phyloP scores from a whole-genome alignment of 495 filamentous ascomycete genomes.

The Aspergillus avenaceus region DNA sequence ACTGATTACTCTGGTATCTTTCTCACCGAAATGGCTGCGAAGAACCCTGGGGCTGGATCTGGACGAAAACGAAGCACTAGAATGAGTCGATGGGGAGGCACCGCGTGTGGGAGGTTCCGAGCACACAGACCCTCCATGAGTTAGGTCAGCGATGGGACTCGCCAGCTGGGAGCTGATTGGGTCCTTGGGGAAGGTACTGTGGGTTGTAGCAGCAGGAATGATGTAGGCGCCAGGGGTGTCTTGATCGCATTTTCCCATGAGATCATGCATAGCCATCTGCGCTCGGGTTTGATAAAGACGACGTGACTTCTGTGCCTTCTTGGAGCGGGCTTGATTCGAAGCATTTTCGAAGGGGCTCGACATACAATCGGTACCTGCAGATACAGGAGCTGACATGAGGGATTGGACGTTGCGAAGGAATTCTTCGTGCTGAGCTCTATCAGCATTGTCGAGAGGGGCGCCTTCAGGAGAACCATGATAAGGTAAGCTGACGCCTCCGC shows the following conservation, averaged over 20 bases:
- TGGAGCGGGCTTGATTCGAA: conserved; percentile 11
- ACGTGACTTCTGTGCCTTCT: conserved; percentile 16
- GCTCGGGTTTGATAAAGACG: conserved; percentile 20
- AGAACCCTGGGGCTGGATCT: conserved; percentile 11
- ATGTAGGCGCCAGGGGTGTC: conserved; percentile 8
- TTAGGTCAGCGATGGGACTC: conserved; percentile 10
- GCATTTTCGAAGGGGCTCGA: conserved; percentile 8
- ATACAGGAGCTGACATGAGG: conserved; percentile 13
- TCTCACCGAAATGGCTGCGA: conserved; percentile 10
- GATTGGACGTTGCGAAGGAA: conserved; percentile 16
- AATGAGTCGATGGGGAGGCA: conserved; percentile 16
- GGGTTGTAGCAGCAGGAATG: conserved; percentile 3
- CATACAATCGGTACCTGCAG: conserved; percentile 6
- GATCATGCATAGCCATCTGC: conserved; percentile 1
- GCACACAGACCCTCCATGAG: conserved; percentile 4
- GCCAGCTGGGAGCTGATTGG: conserved; percentile 9
- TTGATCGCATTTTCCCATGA: not conserved
- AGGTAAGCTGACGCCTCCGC: conserved; percentile 2
- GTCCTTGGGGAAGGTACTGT: conserved; percentile 11
- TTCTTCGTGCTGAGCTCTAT: conserved; percentile 12
- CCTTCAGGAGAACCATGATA: conserved; percentile 7
- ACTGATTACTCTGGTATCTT: not conserved
- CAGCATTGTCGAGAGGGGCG: conserved; percentile 2
- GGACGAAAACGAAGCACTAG: conserved; percentile 9
- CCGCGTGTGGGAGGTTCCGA: conserved; percentile 19